Conservation (phyloP, 2,329 filamentous ascomycete genomes). For the Didymella pomorum region DNA sequence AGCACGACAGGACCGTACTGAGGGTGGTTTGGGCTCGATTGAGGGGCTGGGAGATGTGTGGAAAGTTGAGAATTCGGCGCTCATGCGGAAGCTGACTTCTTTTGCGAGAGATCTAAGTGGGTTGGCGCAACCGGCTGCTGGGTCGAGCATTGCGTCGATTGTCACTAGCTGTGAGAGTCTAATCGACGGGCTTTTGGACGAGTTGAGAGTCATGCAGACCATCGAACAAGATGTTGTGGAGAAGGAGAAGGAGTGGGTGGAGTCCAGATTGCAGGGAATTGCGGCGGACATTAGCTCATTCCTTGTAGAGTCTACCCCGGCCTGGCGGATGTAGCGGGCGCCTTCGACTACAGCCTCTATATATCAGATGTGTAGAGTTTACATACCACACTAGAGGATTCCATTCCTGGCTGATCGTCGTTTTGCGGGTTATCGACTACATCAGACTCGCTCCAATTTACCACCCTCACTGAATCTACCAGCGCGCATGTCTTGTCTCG, state of each 20-base stretch:
- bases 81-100: conserved; percentile 46
- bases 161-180: conserved; percentile 42
- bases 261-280: conserved; percentile 41
- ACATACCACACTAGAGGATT: background rate
- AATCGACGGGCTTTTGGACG: conserved; percentile 42
- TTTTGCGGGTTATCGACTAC: background rate
- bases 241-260: conserved; percentile 49
- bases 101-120: conserved; percentile 44
- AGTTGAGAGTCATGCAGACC: conserved; percentile 45
- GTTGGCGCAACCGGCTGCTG: conserved; percentile 37
- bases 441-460: background rate
- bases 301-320: conserved; percentile 24
- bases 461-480: background rate
- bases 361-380: background rate
- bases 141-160: conserved; percentile 46
- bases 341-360: background rate
- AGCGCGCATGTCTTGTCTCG: too few relatives aligned
- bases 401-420: background rate
- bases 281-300: conserved; percentile 33
- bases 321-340: conserved; percentile 35
- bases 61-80: conserved; percentile 44
- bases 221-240: conserved; percentile 43
- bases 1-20: conserved; percentile 23
- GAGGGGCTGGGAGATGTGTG: conserved; percentile 46
- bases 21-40: conserved; percentile 29